phyloP scores from a whole-genome alignment of 1,284 basidiomycete species.

The Mixia osmundae region DNA sequence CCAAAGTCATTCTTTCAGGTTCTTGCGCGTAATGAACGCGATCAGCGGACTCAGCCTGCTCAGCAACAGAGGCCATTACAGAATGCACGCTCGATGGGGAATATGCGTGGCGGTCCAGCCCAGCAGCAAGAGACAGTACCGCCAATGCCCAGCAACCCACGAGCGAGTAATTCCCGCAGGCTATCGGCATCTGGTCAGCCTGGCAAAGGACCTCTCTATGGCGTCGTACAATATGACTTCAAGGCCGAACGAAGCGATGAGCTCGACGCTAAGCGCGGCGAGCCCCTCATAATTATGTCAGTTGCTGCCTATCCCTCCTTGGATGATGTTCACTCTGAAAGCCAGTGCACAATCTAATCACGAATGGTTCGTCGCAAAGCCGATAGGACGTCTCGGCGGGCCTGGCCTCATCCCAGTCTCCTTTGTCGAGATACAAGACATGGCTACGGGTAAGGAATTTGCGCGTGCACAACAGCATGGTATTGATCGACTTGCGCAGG shows the following conservation, averaged over 20 bases:
- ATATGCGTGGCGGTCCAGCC: not conserved
- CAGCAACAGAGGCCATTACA: too few species aligned
- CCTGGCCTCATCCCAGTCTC: slow-evolving; percentile 90
- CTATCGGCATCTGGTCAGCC: too few species aligned
- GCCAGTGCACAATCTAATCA: slow-evolving; percentile 49
- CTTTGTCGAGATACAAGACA: slow-evolving; percentile 89
- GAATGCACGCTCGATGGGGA: slow-evolving; percentile 1
- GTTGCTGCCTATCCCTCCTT: not conserved
- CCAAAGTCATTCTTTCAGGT: slow-evolving; percentile 62
- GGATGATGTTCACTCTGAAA: not conserved
- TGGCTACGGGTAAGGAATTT: slow-evolving; percentile 35
- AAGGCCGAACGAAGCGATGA: slow-evolving; percentile 84
- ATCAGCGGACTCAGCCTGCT: slow-evolving; percentile 5
- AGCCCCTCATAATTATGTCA: slow-evolving; percentile 45
- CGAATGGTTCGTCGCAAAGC: slow-evolving; percentile 44
- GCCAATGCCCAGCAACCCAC: not conserved
- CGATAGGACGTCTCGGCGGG: slow-evolving; percentile 76
- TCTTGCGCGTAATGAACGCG: slow-evolving; percentile 16
- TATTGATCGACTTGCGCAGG: slow-evolving; percentile 16
- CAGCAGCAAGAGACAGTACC: slow-evolving; percentile 1
- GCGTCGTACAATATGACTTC: slow-evolving; percentile 88
- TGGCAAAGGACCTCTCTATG: slow-evolving; percentile 33
- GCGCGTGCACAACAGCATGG: not conserved
- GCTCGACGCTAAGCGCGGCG: slow-evolving; percentile 78
- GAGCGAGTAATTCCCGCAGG: not conserved